Evolutionary conservation across 805 yeast species (phyloP).

Genomic region (Lachancea thermotolerans): DNA sequence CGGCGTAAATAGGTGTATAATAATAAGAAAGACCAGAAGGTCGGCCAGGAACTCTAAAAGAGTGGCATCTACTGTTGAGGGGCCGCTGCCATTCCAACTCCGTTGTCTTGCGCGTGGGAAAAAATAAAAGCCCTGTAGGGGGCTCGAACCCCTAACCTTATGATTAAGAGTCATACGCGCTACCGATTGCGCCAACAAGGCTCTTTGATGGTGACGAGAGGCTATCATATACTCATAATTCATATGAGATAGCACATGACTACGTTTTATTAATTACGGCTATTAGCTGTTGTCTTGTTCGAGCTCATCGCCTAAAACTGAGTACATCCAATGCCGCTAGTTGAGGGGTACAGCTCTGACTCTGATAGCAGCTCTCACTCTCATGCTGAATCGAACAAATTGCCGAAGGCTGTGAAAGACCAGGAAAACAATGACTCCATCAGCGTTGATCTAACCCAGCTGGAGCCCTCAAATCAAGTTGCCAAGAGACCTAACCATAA

Average conservation of each 20-base stretch:
- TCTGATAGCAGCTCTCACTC: not conserved
- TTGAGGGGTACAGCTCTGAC: slow-evolving; percentile 14
- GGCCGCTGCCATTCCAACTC: no score
- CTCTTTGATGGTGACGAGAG: not conserved
- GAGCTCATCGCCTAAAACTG: not conserved
- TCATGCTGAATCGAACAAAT: no score
- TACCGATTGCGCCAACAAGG: slow-evolving; percentile 27
- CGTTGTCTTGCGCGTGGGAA: no score
- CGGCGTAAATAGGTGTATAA: no score
- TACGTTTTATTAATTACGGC: no score
- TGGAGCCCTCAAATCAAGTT: not conserved
- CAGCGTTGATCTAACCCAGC: no score
- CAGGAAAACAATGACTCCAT: no score
- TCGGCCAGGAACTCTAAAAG: no score
- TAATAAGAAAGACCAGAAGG: not conserved
- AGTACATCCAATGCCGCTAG: slow-evolving; percentile 13
- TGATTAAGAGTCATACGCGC: slow-evolving; percentile 23
- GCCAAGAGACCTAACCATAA: not conserved
- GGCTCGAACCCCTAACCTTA: slow-evolving; percentile 26
- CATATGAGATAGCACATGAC: no score
- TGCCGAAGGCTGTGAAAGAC: no score
- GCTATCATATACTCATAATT: no score
- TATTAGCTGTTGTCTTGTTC: not conserved
- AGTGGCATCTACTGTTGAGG: no score
- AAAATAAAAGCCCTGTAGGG: slow-evolving; percentile 22